Base-by-base conservation (phyloP, 2,329 filamentous ascomycete genomes). In the Fusarium continuum region DNA sequence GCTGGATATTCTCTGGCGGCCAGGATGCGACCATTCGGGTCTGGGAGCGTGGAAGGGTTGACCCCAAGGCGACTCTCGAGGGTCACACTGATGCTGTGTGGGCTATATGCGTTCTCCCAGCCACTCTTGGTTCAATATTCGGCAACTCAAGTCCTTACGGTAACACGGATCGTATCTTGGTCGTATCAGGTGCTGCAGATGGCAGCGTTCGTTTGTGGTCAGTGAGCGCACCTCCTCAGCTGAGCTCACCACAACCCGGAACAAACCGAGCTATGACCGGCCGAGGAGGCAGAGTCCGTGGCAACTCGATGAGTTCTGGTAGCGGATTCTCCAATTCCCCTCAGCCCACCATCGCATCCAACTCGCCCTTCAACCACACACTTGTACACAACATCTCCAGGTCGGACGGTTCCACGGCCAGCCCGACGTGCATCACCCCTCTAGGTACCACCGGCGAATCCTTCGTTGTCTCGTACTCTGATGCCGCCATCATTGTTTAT, bases 1-100 rank as follows among this genome's bases (percentile, higher is more conserved):
- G 95, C 23, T 99, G 95, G 95, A 93, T 99, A 65, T 99, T 99
- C 77, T 98, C 94, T 6, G 95, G 95, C 59, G 95, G 95, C 5
- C 93, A 97, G 75, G 95, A 99, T 76, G 88, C 91, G 16, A 96
- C 92, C 7, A 88, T 99, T 31, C 88, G 93, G 25, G 93, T 99
- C 0, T 99, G 95, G 95, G 94, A 99, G 76, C 87, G 93, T 45
- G 94, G 94, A 23, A 84, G 94, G 40, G 92, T 99, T 26, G 95
- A 98, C 73, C 93, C 95, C 8, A 98, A 98, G 77, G 93, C 93
- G 3, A 97, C 93, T 1, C 82, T 99, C 5, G 92, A 97, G 67
- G 94, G 93, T 1, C 95, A 98, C 72, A 96, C 91, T 0, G 95
- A 99, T 80, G 92, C 93, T 5, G 92, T 99, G 5, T 99, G 95